Evolutionary conservation across 345 rosid genomes (phyloP).

Genomic region (Camelina neglecta): DNA sequence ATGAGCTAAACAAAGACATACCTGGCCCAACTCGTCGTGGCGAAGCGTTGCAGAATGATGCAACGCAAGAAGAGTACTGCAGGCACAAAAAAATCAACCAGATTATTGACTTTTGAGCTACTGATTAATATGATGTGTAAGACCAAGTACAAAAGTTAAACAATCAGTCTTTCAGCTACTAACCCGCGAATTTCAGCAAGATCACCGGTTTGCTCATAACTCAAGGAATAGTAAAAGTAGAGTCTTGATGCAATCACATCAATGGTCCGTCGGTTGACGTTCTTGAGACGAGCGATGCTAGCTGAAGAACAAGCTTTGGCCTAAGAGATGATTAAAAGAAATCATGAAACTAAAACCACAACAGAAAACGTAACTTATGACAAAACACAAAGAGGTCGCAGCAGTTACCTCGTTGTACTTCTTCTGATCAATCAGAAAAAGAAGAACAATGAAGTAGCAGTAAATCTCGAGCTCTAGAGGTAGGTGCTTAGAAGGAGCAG

Average conservation of each 20-base stretch:
- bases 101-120: slow-evolving; percentile 10
- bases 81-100: slow-evolving; percentile 22
- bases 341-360: not conserved
- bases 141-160: slow-evolving; percentile 14
- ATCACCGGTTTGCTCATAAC: slow-evolving; percentile 83
- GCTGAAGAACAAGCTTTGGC: slow-evolving; percentile 91
- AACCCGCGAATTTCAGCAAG: slow-evolving; percentile 89
- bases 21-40: slow-evolving; percentile 95
- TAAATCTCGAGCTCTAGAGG: slow-evolving; percentile 80
- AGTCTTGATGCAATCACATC: slow-evolving; percentile 85
- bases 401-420: slow-evolving; percentile 73
- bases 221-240: slow-evolving; percentile 79
- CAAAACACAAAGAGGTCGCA: slow-evolving; percentile 8
- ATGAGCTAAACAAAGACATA: slow-evolving; percentile 40
- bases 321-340: slow-evolving; percentile 47
- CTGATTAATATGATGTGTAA: slow-evolving; percentile 2
- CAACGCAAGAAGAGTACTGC: slow-evolving; percentile 78
- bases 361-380: not conserved
- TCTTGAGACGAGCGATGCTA: slow-evolving; percentile 75
- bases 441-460: slow-evolving; percentile 72
- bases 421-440: slow-evolving; percentile 82
- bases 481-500: slow-evolving; percentile 57
- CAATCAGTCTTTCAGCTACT: slow-evolving; percentile 35
- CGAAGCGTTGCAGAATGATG: slow-evolving; percentile 85
- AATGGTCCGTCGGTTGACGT: slow-evolving; percentile 75